Evolutionary conservation across 2,329 filamentous ascomycete genomes (phyloP).

Genomic region (Gremmenia infestans): DNA sequence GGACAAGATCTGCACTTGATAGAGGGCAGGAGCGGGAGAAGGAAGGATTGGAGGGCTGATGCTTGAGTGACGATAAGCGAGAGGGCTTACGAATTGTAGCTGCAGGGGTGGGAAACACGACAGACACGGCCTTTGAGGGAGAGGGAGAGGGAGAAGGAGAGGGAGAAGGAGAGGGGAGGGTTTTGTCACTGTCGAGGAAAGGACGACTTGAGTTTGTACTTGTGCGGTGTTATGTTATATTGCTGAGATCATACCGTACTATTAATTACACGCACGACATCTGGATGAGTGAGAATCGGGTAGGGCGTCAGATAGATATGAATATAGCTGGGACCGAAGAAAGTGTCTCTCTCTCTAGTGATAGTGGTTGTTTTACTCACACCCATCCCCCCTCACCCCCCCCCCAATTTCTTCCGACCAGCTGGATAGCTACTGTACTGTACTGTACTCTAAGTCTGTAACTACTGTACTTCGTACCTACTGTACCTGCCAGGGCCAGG

Average conservation of each 20-base stretch:
- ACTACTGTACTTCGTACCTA: not conserved
- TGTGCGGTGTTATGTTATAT: too few species aligned
- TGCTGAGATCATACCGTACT: not conserved
- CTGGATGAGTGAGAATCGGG: not conserved
- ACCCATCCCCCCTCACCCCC: too few species aligned
- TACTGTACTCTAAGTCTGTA: too few species aligned
- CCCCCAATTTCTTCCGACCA: too few species aligned
- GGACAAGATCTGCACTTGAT: not conserved
- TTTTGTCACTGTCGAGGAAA: not conserved
- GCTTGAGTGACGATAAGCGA: constrained; percentile 25
- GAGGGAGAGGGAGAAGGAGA: not conserved
- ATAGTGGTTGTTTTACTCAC: too few species aligned
- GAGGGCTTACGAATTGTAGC: constrained; percentile 15
- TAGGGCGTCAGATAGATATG: not conserved
- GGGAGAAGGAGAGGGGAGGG: too few species aligned
- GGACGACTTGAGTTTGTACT: not conserved
- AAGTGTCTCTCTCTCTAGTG: too few species aligned
- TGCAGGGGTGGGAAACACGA: not conserved
- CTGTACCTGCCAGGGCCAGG: not conserved
- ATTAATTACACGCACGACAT: not conserved
- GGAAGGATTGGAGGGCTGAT: not conserved
- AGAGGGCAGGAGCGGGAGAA: not conserved
- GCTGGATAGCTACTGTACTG: too few species aligned
- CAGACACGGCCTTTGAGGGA: not conserved
- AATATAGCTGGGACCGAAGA: too few species aligned